Percentiles rank a stretch among this genome's conserved stretches.
Evolutionary conservation across 441 rosid genomes (phyloP).

Genomic region (Syzygium malaccense): DNA sequence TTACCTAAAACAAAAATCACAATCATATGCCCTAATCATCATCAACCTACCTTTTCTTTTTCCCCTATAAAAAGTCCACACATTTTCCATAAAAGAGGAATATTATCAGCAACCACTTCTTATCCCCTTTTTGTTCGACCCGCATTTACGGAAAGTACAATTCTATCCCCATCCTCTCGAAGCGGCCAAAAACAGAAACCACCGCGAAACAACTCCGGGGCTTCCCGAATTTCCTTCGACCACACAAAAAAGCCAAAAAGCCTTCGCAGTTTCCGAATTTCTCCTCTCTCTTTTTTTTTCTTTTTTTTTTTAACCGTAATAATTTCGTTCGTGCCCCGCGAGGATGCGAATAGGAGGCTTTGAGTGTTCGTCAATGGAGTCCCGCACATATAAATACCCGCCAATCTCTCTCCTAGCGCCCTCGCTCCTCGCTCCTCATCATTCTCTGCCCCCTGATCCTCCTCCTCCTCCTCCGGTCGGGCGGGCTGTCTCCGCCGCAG

Average conservation of each 20-base stretch:
- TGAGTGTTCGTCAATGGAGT: not conserved
- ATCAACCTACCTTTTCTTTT: not conserved
- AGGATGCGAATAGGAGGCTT: not conserved
- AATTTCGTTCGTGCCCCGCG: not conserved
- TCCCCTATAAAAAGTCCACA: not conserved
- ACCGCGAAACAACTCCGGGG: conserved; percentile 17
- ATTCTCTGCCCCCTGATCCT: not conserved
- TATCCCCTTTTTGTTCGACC: rapidly evolving
- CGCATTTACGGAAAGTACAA: not conserved
- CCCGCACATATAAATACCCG: not conserved
- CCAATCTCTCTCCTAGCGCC: not conserved
- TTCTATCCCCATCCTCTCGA: conserved; percentile 3
- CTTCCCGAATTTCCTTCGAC: conserved; percentile 9
- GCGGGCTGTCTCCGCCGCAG: not conserved
- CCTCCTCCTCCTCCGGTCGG: not conserved
- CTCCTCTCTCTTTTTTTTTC: not conserved
- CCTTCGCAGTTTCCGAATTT: not conserved
- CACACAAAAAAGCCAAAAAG: not conserved
- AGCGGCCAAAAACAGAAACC: conserved; percentile 16
- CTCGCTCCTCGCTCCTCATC: not conserved
- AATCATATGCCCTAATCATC: not conserved
- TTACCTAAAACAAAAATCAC: not conserved
- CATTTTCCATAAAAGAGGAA: not conserved
- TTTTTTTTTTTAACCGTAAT: too few species aligned
- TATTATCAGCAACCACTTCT: not conserved